A percentile compares a stretch with the other conserved stretches of the same genome.
Evolutionary conservation across 139 green algal species (phyloP).

Genomic region (Haematococcus lacustris): DNA sequence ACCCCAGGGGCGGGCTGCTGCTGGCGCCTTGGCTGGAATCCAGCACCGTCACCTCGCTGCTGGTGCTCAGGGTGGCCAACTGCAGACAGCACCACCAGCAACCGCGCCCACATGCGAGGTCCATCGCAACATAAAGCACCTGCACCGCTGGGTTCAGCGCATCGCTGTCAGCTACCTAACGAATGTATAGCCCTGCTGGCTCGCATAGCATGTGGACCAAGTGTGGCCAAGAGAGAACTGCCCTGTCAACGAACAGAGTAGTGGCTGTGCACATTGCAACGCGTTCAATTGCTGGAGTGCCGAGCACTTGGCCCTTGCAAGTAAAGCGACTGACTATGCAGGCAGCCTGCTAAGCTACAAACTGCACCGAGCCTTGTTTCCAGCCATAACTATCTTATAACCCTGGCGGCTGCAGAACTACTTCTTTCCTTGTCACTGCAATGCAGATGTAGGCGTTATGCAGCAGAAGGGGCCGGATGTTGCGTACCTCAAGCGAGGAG

Average conservation of each 20-base stretch:
- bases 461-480: too few relatives aligned
- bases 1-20: conserved; percentile 53
- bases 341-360: background rate
- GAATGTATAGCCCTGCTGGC: too few relatives aligned
- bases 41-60: conserved; percentile 7
- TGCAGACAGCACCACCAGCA: background rate
- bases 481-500: conserved; percentile 1
- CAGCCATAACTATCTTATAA: background rate
- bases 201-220: background rate
- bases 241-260: too few relatives aligned
- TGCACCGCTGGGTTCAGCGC: too few relatives aligned
- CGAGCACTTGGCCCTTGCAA: too few relatives aligned
- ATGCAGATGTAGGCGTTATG: too few relatives aligned
- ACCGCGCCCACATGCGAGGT: background rate
- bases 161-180: background rate
- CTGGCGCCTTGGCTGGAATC: too few relatives aligned
- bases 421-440: too few relatives aligned
- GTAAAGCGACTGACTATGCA: background rate
- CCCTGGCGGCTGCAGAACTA: too few relatives aligned
- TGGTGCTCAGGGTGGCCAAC: conserved; percentile 52
- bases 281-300: too few relatives aligned
- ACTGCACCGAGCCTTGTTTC: too few relatives aligned
- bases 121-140: background rate
- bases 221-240: background rate
- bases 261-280: too few relatives aligned